Evolutionary conservation across 2,329 filamentous ascomycete species (phyloP), one percentile per base, ranked within the genome.

Genomic region (Colletotrichum noveboracense): DNA sequence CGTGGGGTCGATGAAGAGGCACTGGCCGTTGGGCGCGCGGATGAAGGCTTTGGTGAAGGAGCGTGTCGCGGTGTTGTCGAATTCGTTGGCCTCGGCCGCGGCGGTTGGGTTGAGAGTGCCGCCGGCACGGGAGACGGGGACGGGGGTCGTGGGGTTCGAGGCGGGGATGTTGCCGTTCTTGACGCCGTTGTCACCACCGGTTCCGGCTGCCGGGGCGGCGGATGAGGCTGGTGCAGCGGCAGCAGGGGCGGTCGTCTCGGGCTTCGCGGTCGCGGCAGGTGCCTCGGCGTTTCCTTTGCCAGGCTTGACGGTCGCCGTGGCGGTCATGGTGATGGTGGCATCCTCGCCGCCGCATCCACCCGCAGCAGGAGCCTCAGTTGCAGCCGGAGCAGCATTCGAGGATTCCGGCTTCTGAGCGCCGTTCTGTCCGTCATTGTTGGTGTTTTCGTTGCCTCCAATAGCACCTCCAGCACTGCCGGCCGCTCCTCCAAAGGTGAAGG

Each of bases 91-190:
- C 78, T 89, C 86, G 1, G 88, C 89, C 1, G 86, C 89, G 0
- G 89, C 88, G 3, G 86, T 85, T 1, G 88, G 88, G 71, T 89
- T 82, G 52, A 91, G 83, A 2, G 80, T 83, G n/a, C 86, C 87
- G 9, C 89, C 89, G 21, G 87, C 88, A 24, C 89, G 83, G 7
- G 88, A 89, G 10, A 91, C 89, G 2, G 89, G 85, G 2, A 89
- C 84, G 2, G 85, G 79, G 1, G 83, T 79, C 2, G 86, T 87
- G 5, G 87, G 86, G 75, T 86, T 86, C 9, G 79, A 79, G n/a
- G 81, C 83, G 10, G 82, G 81, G 26, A 70, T 55, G 13, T 71
- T 71, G 18, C 76, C 74, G 21, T 69, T 62, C 12, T 36, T 52
- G 12, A 14, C 28, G 10, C 69, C 71, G 24, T 56, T 65, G n/a